Evolutionary conservation across 495 filamentous ascomycete genomes (phyloP), one percentile per base, ranked within the genome.

Genomic region (Jackrogersella multiformis): DNA sequence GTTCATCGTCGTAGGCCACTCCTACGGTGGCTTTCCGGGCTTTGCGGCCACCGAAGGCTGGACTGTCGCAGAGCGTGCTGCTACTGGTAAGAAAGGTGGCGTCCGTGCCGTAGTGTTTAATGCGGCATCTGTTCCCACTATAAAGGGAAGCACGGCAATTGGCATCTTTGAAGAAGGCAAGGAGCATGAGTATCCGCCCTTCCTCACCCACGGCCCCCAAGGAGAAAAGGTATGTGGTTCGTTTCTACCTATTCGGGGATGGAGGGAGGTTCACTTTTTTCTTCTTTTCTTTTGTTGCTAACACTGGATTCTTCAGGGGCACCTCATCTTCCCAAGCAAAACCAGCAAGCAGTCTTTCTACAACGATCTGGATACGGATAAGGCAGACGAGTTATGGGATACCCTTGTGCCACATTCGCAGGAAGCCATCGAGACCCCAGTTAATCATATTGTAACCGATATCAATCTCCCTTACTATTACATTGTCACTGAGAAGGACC

Each of bases 71-170:
- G 59, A 74, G 12, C 74, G 79, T 13, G 67, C 68, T 5, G 64
- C 59, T 1, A 52, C 70, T 39, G 79, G 75, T 1, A 59, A 70
- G n/a, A 65, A 72, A 24, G 71, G 73, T 0, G 76, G 78, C 0
- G 71, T 82, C 15, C 45, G 72, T 12, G 56, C 69, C 24, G 57
- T 81, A 15, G 35, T 81, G 2, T 81, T 79, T 53, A 76, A 80
- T 5, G 53, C 67, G 4, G 57, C 58, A 20, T 57, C 66, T 5
- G 63, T 49, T 10, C 18, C 45, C n/a, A 18, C 61, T 5, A 49
- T 55, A 2, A 44, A 39, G 6, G 46, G 54, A 0, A 49, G 55
- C 9, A 49, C 26, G 2, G 45, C 45, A 9, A 32, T 49, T 5
- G 45, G 45, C n/a, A 24, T 49, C 45, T 49, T 49, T 16, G 45